Evolutionary conservation across 176 grass and related monocot species (phyloP).

Genomic region (Oryza meridionalis): DNA sequence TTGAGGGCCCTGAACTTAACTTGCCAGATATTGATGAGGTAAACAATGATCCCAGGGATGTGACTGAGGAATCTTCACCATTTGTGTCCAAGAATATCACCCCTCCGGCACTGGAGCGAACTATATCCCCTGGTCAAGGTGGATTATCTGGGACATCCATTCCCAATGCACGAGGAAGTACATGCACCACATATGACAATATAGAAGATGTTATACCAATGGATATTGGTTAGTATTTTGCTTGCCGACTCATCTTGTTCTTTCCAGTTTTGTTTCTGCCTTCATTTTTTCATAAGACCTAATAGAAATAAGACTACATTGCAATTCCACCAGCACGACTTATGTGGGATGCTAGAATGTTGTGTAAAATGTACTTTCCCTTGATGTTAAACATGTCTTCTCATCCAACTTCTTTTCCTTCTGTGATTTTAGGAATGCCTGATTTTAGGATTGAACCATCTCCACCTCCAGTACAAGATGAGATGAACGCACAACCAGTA

Average conservation of each 20-base stretch:
- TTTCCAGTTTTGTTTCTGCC: conserved; percentile 16
- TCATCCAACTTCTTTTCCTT: conserved; percentile 19
- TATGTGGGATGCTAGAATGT: not conserved
- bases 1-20: conserved; percentile 13
- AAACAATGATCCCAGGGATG: conserved; percentile 38
- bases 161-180: conserved; percentile 6
- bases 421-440: conserved; percentile 40
- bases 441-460: conserved; percentile 56
- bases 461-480: conserved; percentile 56
- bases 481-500: conserved; percentile 40
- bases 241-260: conserved; percentile 23
- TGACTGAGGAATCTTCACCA: conserved; percentile 33
- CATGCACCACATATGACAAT: conserved; percentile 8
- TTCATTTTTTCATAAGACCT: not conserved
- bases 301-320: not conserved
- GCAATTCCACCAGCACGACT: not conserved
- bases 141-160: conserved; percentile 37
- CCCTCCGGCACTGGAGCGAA: conserved; percentile 25
- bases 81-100: conserved; percentile 42
- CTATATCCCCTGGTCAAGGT: conserved; percentile 34
- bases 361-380: not conserved
- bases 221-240: conserved; percentile 46
- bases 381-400: not conserved
- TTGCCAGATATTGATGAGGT: conserved; percentile 35
- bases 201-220: conserved; percentile 15